Evolutionary conservation across 768 basidiomycete species (phyloP).

Genomic region (Phylloporus rhodoxanthus): DNA sequence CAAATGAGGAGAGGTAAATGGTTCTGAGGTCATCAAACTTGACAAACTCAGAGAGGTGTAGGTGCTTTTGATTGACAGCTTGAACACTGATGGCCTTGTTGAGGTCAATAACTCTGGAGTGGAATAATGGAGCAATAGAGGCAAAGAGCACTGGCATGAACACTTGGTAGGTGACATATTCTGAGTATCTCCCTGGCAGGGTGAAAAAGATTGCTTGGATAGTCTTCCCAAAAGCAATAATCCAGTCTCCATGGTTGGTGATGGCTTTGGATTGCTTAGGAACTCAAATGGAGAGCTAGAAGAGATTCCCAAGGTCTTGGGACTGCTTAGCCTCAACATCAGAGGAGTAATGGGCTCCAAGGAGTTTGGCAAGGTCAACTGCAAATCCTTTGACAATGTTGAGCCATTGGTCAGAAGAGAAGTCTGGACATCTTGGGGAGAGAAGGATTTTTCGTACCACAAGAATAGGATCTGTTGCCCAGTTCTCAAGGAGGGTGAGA

Average conservation of each 20-base stretch:
- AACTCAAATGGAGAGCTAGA: neutral
- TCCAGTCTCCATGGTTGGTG: neutral
- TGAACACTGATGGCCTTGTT: constrained; percentile 25
- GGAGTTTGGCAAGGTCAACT: constrained; percentile 8
- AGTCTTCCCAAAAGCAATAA: constrained; percentile 2
- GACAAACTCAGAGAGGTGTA: neutral
- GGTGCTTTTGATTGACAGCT: constrained; percentile 11
- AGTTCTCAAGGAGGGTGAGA: too few species aligned
- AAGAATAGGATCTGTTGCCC: too few species aligned
- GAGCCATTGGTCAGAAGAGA: too few species aligned
- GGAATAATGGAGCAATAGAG: too few species aligned
- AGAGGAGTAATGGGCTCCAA: neutral
- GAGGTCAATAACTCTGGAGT: too few species aligned
- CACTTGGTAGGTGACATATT: too few species aligned
- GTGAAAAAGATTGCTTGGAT: too few species aligned
- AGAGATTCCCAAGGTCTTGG: constrained; percentile 2
- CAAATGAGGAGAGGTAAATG: too few species aligned
- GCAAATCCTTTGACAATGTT: constrained; percentile 3
- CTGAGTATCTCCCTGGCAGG: too few species aligned
- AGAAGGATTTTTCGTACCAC: too few species aligned
- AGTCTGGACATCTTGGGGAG: too few species aligned
- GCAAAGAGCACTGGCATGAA: too few species aligned
- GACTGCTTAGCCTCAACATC: constrained; percentile 4
- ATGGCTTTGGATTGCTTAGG: neutral
- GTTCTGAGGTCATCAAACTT: neutral